A percentile compares a stretch with the other conserved stretches of the same genome.
Evolutionary conservation across 2,329 filamentous ascomycete genomes (phyloP).

Genomic region (Metarhizium album): DNA sequence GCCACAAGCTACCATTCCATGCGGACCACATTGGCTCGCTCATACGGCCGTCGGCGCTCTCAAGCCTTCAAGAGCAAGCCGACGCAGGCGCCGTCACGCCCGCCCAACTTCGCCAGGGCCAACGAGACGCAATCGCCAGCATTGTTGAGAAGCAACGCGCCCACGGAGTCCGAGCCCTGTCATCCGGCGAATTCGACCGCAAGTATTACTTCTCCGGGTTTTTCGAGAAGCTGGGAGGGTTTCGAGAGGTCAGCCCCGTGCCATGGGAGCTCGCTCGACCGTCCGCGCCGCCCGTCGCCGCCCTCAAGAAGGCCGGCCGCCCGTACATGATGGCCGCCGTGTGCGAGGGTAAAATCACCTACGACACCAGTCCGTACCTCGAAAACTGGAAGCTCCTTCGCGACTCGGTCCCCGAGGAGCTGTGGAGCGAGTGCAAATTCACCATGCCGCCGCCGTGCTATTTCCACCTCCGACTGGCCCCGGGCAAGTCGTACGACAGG

Average conservation of each 20-base stretch:
- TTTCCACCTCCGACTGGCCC: constrained; percentile 47
- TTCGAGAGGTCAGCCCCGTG: constrained; percentile 26
- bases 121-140: constrained; percentile 52
- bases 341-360: constrained; percentile 31
- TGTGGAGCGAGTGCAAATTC: constrained; percentile 55
- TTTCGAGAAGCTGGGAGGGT: constrained; percentile 34
- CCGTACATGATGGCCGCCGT: constrained; percentile 29
- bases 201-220: constrained; percentile 39
- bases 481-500: constrained; percentile 40
- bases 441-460: constrained; percentile 57
- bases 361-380: constrained; percentile 30
- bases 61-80: constrained; percentile 37
- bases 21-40: constrained; percentile 65
- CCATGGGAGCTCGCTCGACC: constrained; percentile 26
- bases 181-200: constrained; percentile 57
- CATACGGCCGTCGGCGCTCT: constrained; percentile 51
- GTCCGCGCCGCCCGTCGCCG: constrained; percentile 28
- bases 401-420: constrained; percentile 39
- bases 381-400: constrained; percentile 30
- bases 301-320: constrained; percentile 26
- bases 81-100: constrained; percentile 34
- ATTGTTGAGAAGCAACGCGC: constrained; percentile 55
- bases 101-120: constrained; percentile 39
- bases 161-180: constrained; percentile 51
- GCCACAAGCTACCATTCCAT: constrained; percentile 43